Evolutionary conservation across 345 rosid genomes (phyloP), one percentile per base, ranked within the genome.

Genomic region (Balakata baccata): DNA sequence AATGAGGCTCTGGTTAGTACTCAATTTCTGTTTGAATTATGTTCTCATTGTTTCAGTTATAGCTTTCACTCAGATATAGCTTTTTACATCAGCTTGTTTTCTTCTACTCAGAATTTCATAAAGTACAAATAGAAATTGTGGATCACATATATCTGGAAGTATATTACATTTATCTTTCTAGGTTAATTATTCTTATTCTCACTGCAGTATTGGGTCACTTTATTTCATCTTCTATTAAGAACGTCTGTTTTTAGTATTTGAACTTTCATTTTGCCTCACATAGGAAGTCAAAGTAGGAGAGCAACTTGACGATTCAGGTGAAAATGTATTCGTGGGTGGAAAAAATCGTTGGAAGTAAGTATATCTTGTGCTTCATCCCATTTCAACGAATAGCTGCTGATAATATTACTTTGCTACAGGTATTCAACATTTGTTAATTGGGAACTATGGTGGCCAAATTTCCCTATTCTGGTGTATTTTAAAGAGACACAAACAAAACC

Each of bases 381-480:
- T 12, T 67, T 20, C 4, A 53, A 50, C 51, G 43, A 43, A 22
- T 9, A 52, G 37, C 9, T 17, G 47, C 62, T 76, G 9, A 81
- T 45, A 22, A 54, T 39, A 12, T 43, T 63, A 25, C 34, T 71
- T 64, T 20, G 2, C 64, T 46, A 45, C 84, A 88, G 95, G 51
- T 90, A 85, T 74, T 90, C 92, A 38, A 78, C 89, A 43, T 90
- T 88, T 78, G 90, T 90, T 79, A 90, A 90, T 53, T 90, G 95
- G 95, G 95, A 90, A 76, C 88, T 90, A 25, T 90, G 95, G 92
- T 88, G 95, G 95, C 92, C 95, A 13, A 86, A 77, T 77, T 90
- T 90, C 75, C 95, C 95, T 22, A 66, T 90, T 76, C 74, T 90
- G 64, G 95, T 88, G 39, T 90, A 90, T 75, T 90, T 88, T 74